Evolutionary conservation across 1,284 basidiomycete species (phyloP).

Genomic region (Ganoderma leucocontextum): DNA sequence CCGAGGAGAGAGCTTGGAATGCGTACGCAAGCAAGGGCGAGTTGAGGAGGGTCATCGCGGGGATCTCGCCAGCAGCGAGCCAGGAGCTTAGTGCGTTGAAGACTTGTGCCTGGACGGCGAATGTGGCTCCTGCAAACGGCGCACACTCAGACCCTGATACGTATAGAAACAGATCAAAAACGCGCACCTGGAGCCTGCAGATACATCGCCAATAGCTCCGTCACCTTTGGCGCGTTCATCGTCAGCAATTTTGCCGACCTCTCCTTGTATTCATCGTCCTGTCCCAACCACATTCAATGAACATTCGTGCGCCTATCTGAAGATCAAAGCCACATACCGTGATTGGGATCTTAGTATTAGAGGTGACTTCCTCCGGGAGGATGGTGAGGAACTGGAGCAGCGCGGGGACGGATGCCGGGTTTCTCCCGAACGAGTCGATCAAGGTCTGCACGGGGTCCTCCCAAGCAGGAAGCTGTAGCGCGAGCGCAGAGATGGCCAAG

Average conservation of each 20-base stretch:
- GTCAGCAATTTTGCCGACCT: conserved; percentile 75
- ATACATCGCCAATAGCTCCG: conserved; percentile 89
- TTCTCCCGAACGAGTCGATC: conserved; percentile 88
- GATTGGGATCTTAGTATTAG: conserved; percentile 89
- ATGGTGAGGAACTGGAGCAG: conserved; percentile 92
- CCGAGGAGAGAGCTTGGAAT: conserved; percentile 86
- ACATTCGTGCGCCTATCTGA: conserved; percentile 1
- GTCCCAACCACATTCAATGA: conserved; percentile 11
- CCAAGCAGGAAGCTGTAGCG: conserved; percentile 94
- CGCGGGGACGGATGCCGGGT: conserved; percentile 84
- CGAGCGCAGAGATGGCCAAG: conserved; percentile 89
- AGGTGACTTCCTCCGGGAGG: conserved; percentile 89
- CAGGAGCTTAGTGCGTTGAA: conserved; percentile 90
- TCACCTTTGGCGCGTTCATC: conserved; percentile 75
- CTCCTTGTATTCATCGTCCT: conserved; percentile 85
- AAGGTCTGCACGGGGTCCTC: conserved; percentile 81
- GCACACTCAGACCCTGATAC: conserved; percentile 1
- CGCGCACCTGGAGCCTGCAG: conserved; percentile 84
- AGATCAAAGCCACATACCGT: conserved; percentile 66
- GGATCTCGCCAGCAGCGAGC: conserved; percentile 90
- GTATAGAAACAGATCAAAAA: conserved; percentile 5
- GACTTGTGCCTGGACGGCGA: conserved; percentile 84
- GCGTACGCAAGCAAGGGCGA: conserved; percentile 87
- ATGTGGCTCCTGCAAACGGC: conserved; percentile 76
- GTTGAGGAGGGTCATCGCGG: conserved; percentile 69